Conservation (phyloP, 2,329 filamentous ascomycete species). For the Trematosphaeria pertusa region DNA sequence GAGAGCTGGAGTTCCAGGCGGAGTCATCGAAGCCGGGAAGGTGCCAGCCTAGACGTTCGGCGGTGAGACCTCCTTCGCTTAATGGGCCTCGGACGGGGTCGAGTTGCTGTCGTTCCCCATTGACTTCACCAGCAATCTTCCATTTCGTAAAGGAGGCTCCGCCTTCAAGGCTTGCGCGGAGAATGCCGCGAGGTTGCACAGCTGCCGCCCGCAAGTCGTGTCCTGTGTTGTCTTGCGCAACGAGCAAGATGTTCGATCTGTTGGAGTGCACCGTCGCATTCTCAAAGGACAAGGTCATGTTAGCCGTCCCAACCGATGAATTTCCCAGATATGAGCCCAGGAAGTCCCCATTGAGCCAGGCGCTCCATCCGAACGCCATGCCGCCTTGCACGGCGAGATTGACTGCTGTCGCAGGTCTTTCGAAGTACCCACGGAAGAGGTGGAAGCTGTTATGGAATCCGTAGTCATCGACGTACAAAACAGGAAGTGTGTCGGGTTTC, state of each 20-base stretch:
- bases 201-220: conserved; percentile 62
- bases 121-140: conserved; percentile 66
- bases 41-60: conserved; percentile 66
- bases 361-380: conserved; percentile 63
- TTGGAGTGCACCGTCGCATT: conserved; percentile 55
- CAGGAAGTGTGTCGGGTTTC: conserved; percentile 47
- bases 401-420: conserved; percentile 49
- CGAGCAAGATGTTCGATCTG: conserved; percentile 57
- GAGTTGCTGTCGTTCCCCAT: conserved; percentile 55
- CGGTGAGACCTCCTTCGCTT: conserved; percentile 65
- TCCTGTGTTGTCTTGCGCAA: conserved; percentile 67
- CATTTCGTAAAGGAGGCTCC: conserved; percentile 57
- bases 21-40: conserved; percentile 62
- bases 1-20: conserved; percentile 50
- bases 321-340: conserved; percentile 64
- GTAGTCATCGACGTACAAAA: conserved; percentile 52
- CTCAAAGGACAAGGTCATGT: conserved; percentile 57
- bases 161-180: conserved; percentile 59
- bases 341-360: conserved; percentile 64
- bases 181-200: conserved; percentile 60
- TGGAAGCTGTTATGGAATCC: conserved; percentile 52
- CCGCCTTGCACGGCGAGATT: conserved; percentile 63
- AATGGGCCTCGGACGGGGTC: conserved; percentile 64
- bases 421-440: conserved; percentile 52
- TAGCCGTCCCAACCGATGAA: conserved; percentile 47